A percentile compares a stretch with the other conserved stretches of the same genome.
phyloP scores from a whole-genome alignment of 257 asterid genomes.

The Solanum raphanifolium region DNA sequence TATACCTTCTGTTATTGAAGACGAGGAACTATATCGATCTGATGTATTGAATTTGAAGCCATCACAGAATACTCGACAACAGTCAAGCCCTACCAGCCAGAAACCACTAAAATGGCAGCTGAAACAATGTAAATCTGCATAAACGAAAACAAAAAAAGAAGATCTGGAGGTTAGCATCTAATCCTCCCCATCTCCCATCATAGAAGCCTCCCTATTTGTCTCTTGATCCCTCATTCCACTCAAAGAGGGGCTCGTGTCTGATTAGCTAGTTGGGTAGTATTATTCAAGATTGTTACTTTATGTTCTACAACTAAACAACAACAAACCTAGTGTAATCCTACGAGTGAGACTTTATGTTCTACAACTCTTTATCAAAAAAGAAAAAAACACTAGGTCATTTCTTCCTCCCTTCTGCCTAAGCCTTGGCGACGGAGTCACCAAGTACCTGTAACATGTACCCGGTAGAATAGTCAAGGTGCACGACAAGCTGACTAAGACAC shows the following conservation, averaged over 20 bases:
- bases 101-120: not conserved
- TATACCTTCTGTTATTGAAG: constrained; percentile 59
- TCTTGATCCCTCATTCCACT: not conserved
- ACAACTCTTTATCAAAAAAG: not conserved
- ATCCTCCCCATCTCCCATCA: not conserved
- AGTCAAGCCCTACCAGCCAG: not conserved
- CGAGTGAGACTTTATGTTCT: not conserved
- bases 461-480: not conserved
- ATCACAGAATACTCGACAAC: not conserved
- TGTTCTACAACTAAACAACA: not conserved
- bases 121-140: not conserved
- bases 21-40: constrained; percentile 48
- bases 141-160: not conserved
- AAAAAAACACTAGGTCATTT: not conserved
- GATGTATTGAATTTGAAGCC: constrained; percentile 13
- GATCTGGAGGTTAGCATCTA: not conserved
- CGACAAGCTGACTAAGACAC: not conserved
- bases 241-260: not conserved
- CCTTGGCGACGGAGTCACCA: not conserved
- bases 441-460: not conserved
- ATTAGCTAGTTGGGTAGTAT: not conserved
- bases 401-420: not conserved
- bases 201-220: not conserved
- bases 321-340: not conserved
- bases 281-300: not conserved